Base-by-base conservation (phyloP, 495 filamentous ascomycete genomes). In the Astrocystis sublimbata region DNA sequence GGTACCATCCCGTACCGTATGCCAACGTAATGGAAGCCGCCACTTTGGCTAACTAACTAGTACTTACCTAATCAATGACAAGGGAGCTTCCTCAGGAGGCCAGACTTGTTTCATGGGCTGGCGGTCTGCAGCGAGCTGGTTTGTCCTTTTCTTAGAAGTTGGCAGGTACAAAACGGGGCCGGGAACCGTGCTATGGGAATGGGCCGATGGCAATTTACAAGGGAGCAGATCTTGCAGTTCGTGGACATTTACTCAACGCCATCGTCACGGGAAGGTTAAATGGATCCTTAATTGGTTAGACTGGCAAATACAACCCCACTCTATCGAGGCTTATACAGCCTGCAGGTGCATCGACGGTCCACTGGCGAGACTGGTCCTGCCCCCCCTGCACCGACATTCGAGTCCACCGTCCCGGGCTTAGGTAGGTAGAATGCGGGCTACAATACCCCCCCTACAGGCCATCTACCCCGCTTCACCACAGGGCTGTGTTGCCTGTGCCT, bases 81-180 rank as follows among this genome's bases (percentile, higher is more conserved):
- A 28, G 24, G 4, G 43, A 47, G n/a, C 23, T 13, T 24, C 43
- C 28, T 28, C 43, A 15, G 12, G 43, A 47, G 43, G 19, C 33
- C 33, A 7, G 9, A 4, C 6, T 1, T 28, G 47, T 33, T 51
- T 51, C 7, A 51, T 51, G 33, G 47, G 47, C 33, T 24, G 47
- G 21, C 17, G n/a, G 30, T 24, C n/a, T n/a, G n/a, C n/a, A n/a
- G n/a, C n/a, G n/a, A n/a, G n/a, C n/a, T n/a, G n/a, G n/a, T 17
- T 30, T 21, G 35, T 41, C 10, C 51, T 55, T 55, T 55, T 55
- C 33, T 55, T 55, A 55, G 51, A 55, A 55, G n/a, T n/a, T n/a
- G n/a, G n/a, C n/a, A n/a, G n/a, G n/a, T n/a, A n/a, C n/a, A n/a
- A n/a, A 17, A 19, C 35, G 12, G 51, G 24, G 35, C 19, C 35